phyloP scores from a whole-genome alignment of 495 filamentous ascomycete genomes.

The Zalerion maritima region DNA sequence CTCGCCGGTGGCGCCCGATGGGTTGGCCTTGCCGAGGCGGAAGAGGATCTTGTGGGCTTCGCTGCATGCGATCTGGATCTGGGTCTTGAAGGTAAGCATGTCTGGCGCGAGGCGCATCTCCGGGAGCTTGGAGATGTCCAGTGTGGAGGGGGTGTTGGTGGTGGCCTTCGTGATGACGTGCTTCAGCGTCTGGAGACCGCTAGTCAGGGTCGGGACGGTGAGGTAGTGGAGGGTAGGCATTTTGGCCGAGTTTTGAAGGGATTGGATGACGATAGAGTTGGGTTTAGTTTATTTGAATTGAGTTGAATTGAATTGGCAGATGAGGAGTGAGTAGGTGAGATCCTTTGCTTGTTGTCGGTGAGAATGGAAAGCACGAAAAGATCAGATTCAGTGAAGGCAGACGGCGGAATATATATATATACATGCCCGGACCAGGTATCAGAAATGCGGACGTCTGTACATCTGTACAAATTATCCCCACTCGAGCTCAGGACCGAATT shows the following conservation, averaged over 20 bases:
- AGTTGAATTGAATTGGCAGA: no score
- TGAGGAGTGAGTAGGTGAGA: no score
- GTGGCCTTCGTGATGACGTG: constrained; percentile 16
- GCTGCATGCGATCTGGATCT: constrained; percentile 24
- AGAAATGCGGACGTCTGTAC: no score
- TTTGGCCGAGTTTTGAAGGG: constrained; percentile 4
- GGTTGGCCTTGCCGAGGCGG: constrained; percentile 5
- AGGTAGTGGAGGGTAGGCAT: constrained; percentile 18
- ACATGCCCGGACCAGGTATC: no score
- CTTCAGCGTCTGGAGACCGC: constrained; percentile 13
- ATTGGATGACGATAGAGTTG: constrained; percentile 3
- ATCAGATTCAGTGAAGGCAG: no score
- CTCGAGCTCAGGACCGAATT: no score
- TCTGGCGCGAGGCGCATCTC: constrained; percentile 19
- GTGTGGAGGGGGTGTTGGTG: constrained; percentile 9
- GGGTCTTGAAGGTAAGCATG: constrained; percentile 35
- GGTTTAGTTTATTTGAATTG: no score
- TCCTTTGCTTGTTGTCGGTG: no score
- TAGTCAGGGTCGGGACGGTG: constrained; percentile 14
- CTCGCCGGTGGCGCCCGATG: constrained; percentile 11
- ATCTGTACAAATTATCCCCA: no score
- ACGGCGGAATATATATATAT: no score
- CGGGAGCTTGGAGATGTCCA: constrained; percentile 11
- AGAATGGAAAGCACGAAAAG: no score
- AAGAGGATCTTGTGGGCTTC: constrained; percentile 12